These are phyloP conservation scores for Saxophila tyrrhenica DNA, from an alignment of 495 filamentous ascomycete species.

Conservation along the genomic window DNA sequence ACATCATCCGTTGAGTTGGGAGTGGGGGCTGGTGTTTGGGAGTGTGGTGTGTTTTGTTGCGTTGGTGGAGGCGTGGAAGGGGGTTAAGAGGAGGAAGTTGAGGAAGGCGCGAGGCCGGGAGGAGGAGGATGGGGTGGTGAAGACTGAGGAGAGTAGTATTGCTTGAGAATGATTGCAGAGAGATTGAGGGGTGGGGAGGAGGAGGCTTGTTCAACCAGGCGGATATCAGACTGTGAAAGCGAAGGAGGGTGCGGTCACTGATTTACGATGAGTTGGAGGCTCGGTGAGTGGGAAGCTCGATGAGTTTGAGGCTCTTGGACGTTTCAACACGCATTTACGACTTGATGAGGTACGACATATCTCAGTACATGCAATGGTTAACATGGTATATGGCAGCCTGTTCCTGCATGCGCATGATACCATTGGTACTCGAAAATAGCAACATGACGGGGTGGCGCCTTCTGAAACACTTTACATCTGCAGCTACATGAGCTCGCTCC, in stretches of 20 bases:
- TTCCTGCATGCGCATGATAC: too few relatives aligned
- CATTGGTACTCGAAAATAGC: too few relatives aligned
- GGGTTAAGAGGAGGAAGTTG: constrained; percentile 20
- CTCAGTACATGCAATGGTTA: too few relatives aligned
- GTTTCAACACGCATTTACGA: too few relatives aligned
- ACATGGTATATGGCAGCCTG: too few relatives aligned
- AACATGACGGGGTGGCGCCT: too few relatives aligned
- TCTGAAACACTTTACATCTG: too few relatives aligned
- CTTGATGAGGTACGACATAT: too few relatives aligned
- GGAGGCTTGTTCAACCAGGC: neutral
- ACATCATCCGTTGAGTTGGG: constrained; percentile 23
- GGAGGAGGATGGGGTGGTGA: neutral
- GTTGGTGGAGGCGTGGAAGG: constrained; percentile 27
- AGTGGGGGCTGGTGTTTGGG: constrained; percentile 24
- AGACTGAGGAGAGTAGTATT: constrained; percentile 5
- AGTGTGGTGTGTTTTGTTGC: constrained; percentile 21
- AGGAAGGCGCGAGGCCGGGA: constrained; percentile 2
- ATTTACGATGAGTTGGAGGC: too few relatives aligned
- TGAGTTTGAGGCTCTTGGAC: too few relatives aligned
- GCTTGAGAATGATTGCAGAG: neutral
- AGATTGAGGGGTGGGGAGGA: neutral
- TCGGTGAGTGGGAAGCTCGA: too few relatives aligned
- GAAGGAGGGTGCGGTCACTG: neutral
- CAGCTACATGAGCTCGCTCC: too few relatives aligned
- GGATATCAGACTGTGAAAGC: neutral